Conservation (phyloP, 257 asterid species). For the Solanum dulcamara region DNA sequence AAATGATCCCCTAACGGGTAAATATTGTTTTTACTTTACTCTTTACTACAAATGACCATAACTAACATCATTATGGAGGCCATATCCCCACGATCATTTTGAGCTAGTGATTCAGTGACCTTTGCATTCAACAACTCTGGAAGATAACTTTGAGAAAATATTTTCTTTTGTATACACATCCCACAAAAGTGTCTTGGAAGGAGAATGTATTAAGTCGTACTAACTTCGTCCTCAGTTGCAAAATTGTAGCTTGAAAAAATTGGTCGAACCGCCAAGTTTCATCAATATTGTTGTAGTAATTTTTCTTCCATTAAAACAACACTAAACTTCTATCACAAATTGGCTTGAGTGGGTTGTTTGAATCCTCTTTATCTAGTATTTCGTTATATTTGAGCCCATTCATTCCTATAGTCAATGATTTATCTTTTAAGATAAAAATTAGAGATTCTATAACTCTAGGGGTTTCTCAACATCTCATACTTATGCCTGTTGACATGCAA, state of each 20-base stretch:
- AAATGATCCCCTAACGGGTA: background rate
- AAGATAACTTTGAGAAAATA: background rate
- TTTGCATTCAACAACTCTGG: background rate
- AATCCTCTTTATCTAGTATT: background rate
- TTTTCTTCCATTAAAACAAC: background rate
- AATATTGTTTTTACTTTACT: background rate
- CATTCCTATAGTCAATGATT: background rate
- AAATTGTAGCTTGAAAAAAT: background rate
- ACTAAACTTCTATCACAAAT: background rate
- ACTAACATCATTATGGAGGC: background rate
- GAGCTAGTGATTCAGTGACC: background rate
- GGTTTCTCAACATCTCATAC: background rate
- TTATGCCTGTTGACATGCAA: background rate
- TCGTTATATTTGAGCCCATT: background rate
- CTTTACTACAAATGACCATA: background rate
- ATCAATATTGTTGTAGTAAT: background rate
- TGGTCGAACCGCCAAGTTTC: background rate
- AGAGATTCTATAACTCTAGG: background rate
- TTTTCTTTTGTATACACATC: background rate
- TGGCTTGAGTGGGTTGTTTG: background rate
- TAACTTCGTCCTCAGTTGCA: background rate
- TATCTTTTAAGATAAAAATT: background rate
- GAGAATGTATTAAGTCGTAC: background rate
- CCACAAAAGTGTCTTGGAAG: background rate
- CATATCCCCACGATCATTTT: background rate